Evolutionary conservation across 2,329 filamentous ascomycete genomes (phyloP).

Genomic region (Mycosphaerella arachidis): DNA sequence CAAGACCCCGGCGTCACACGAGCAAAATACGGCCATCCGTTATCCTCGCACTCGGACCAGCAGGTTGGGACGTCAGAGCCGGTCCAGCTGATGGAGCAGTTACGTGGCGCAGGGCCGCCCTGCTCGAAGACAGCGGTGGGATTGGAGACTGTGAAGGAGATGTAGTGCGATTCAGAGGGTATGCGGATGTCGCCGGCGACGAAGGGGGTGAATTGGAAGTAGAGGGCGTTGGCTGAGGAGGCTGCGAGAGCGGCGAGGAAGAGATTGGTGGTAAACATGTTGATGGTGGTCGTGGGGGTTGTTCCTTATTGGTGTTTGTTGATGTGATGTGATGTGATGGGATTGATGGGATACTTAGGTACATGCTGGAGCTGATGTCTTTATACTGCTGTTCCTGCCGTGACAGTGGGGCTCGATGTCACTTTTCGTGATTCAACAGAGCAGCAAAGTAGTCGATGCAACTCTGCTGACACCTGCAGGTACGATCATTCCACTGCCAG

Average conservation of each 20-base stretch:
- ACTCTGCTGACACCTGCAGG: background rate
- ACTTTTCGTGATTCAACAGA: background rate
- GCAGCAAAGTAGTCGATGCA: background rate
- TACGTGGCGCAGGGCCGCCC: slow-evolving; percentile 9
- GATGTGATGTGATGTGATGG: background rate
- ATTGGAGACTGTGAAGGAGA: slow-evolving; percentile 22
- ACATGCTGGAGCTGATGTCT: background rate
- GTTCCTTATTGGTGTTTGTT: background rate
- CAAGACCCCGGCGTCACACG: background rate
- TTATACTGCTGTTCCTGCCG: background rate
- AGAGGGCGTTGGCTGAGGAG: slow-evolving; percentile 11
- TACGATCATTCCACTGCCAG: background rate
- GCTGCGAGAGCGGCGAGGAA: slow-evolving; percentile 2
- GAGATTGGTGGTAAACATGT: background rate
- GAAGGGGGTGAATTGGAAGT: slow-evolving; percentile 19
- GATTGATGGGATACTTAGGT: background rate
- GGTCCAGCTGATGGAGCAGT: slow-evolving; percentile 15
- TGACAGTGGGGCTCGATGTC: background rate
- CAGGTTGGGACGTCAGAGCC: background rate
- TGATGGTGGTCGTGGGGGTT: background rate
- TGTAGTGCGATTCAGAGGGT: slow-evolving; percentile 10
- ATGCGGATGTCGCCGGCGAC: slow-evolving; percentile 11
- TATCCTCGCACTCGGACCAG: background rate
- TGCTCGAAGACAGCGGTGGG: slow-evolving; percentile 21
- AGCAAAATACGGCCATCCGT: background rate